Percentiles rank a stretch among this genome's conserved stretches.
phyloP scores from a whole-genome alignment of 2,329 filamentous ascomycete species.

The Phaeosphaeria sp. region DNA sequence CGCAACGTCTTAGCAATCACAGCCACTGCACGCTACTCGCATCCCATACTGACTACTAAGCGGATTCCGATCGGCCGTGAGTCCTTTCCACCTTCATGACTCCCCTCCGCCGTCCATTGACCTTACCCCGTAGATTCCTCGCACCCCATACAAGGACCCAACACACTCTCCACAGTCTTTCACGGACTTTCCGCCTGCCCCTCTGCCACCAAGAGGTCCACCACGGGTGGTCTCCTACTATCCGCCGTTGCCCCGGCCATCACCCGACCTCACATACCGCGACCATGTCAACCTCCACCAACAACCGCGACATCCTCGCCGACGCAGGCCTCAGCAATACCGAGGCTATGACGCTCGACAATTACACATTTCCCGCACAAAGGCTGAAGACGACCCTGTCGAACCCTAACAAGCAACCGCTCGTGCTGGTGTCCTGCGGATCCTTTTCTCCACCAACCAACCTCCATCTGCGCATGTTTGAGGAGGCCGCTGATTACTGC shows the following conservation, averaged over 20 bases:
- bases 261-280: slow-evolving; percentile 6
- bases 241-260: slow-evolving; percentile 6
- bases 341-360: slow-evolving; percentile 47
- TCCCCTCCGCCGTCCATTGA: slow-evolving; percentile 23
- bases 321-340: slow-evolving; percentile 33
- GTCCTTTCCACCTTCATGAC: slow-evolving; percentile 20
- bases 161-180: slow-evolving; percentile 8
- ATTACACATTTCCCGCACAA: slow-evolving; percentile 68
- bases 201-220: neutral
- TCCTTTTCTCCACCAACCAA: slow-evolving; percentile 78
- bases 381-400: slow-evolving; percentile 65
- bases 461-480: slow-evolving; percentile 84
- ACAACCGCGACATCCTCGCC: slow-evolving; percentile 25
- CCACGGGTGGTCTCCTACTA: slow-evolving; percentile 14
- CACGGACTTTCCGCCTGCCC: slow-evolving; percentile 1
- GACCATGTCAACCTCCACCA: slow-evolving; percentile 30
- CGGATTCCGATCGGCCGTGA: slow-evolving; percentile 16
- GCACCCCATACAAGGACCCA: slow-evolving; percentile 7
- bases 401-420: slow-evolving; percentile 64
- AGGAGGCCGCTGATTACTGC: slow-evolving; percentile 82
- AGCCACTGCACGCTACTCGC: neutral
- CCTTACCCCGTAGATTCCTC: slow-evolving; percentile 13
- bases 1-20: slow-evolving; percentile 18
- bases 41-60: slow-evolving; percentile 6
- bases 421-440: slow-evolving; percentile 73